Base-by-base conservation (phyloP, 768 basidiomycete genomes). In the Mycena leptocephala region DNA sequence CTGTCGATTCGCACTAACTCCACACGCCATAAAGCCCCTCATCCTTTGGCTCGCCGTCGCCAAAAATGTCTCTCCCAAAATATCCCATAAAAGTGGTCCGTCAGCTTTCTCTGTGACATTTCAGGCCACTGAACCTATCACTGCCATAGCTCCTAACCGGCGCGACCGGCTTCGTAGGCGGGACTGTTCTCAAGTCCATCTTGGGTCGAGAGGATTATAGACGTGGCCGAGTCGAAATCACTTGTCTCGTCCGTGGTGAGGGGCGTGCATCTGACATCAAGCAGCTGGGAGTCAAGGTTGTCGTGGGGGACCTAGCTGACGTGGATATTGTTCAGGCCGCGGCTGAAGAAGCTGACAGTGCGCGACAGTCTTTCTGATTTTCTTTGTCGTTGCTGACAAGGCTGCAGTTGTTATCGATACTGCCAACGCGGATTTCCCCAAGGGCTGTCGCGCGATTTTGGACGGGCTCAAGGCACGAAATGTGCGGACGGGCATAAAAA, bases 351-450 rank as follows among this genome's bases (percentile, higher is more conserved):
- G 71, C 71, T 6, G 75, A 78, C 26, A 41, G 75, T 76, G 48
- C 2, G 75, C 55, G n/a, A n/a, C 8, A 28, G 8, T 30, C 13
- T 2, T 35, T 11, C 2, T 6, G n/a, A n/a, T n/a, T 8, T 39
- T 20, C 14, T 24, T 13, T 48, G 24, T 48, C 5, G 10, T 22
- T 2, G 1, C 64, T 62, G 18, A 63, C 35, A 1, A 0, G 33
- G 14, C 0, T 13, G 5, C 65, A 78, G 78, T 78, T 10, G 64
- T 78, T 24, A 37, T 78, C 8, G 46, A 78, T 26, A 74, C 78
- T 22, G 78, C 78, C 9, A 76, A 78, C n/a, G 78, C 78, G 3
- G 78, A 78, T 55, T 56, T 53, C 30, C 78, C 78, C 6, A 65
- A 26, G 37, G 59, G 66, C 16, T 55, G 41, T n/a, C 61, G 33